Evolutionary conservation across 345 rosid genomes (phyloP), one percentile per base, ranked within the genome.

Genomic region (Iberis pinnata): DNA sequence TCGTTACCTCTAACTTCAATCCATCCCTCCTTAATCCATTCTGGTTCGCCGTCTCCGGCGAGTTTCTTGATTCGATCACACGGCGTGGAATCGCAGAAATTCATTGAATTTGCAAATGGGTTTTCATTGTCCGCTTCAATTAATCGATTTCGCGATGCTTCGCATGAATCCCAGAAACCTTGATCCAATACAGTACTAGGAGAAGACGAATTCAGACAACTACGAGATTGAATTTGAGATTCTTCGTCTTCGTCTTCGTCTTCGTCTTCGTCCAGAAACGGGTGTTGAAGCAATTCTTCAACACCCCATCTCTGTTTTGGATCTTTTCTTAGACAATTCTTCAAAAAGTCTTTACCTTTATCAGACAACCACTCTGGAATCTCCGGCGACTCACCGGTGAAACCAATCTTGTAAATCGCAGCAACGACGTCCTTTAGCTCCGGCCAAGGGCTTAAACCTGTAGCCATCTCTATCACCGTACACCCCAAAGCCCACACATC

Each of bases 401-500:
- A 90, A 56, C 98, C 98, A 54, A 90, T 84, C 66, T 73, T 71
- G 13, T 76, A 82, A 15, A 90, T 73, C 40, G 78, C 87, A 0
- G 95, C 75, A 0, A 80, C 81, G 2, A 86, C 81, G 68, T 86
- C 80, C 29, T 61, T 60, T 44, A 73, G 13, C 70, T 75, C 81
- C 10, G 76, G 71, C 98, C 98, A 90, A 24, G 96, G 95, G 11
- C 39, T 70, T 25, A 17, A 65, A 37, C 98, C 96, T 0, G 83
- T 84, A 8, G 82, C 80, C 95, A 84, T 86, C 70, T 90, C 96
- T 32, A 87, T 64, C 60, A 82, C 51, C 49, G 72, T 64, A 53
- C 98, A 87, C 18, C 98, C 96, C 7, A 84, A 68, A 8, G 94
- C 89, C 98, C 98, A 90, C 15, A 90, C 71, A 48, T 90, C 98